Conservation (phyloP, 1,284 basidiomycete species). For the Microbotryomycetes sp. region DNA sequence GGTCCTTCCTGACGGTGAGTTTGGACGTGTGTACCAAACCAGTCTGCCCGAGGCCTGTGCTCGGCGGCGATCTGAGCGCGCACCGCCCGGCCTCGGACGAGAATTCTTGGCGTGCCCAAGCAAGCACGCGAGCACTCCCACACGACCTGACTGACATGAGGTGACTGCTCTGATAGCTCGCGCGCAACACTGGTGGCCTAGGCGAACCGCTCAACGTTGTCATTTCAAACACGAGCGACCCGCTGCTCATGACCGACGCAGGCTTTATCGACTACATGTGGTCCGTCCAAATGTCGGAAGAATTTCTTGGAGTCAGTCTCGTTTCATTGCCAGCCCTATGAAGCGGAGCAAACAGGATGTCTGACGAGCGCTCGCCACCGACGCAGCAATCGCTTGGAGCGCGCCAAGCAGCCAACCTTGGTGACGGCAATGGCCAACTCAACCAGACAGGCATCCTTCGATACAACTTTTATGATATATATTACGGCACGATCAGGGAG, state of each 20-base stretch:
- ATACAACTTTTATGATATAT: conserved; percentile 67
- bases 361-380: too few species aligned
- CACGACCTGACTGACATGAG: too few species aligned
- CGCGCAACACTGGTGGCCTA: conserved; percentile 59
- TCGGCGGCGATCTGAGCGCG: too few species aligned
- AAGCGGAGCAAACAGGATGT: too few species aligned
- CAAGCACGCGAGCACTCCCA: too few species aligned
- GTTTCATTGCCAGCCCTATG: conserved; percentile 77
- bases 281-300: conserved; percentile 45
- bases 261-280: conserved; percentile 35
- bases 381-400: conserved; percentile 50
- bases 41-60: too few species aligned
- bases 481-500: conserved; percentile 72
- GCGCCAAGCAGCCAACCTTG: conserved; percentile 68
- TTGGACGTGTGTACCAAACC: neutral
- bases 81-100: too few species aligned
- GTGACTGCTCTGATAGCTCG: conserved; percentile 42
- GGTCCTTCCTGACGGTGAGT: conserved; percentile 36
- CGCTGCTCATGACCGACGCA: conserved; percentile 58
- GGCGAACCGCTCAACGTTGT: conserved; percentile 88
- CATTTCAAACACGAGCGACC: conserved; percentile 71
- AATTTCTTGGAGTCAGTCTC: conserved; percentile 64
- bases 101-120: too few species aligned
- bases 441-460: conserved; percentile 71
- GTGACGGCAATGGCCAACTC: conserved; percentile 68